A percentile compares a stretch with the other conserved stretches of the same genome.
Conservation (phyloP, 129 eudicot species). For the Dittrichia graveolens region DNA sequence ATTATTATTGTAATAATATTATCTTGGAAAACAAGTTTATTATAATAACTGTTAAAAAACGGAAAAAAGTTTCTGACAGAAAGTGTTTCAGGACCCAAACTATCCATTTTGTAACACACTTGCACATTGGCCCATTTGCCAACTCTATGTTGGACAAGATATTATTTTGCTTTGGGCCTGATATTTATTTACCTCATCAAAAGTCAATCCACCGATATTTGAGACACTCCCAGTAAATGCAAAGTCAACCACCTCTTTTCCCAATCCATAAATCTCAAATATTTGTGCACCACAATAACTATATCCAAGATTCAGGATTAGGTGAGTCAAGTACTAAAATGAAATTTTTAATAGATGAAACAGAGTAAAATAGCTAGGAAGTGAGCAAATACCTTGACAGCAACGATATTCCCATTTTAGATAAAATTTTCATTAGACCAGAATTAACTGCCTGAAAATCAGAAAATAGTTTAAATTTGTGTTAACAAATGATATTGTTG, state of each 20-base stretch:
- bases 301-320: constrained; percentile 30
- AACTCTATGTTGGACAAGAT: constrained; percentile 5
- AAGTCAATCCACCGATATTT: constrained; percentile 88
- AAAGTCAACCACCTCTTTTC: constrained; percentile 75
- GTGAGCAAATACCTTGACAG: constrained; percentile 75
- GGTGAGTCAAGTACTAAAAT: background rate
- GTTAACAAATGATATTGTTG: constrained; percentile 3
- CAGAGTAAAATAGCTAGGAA: constrained; percentile 25
- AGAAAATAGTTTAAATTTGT: constrained; percentile 17
- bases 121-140: background rate
- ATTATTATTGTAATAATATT: background rate
- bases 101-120: background rate
- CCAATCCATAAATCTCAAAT: constrained; percentile 96
- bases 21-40: background rate
- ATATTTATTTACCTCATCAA: constrained; percentile 78
- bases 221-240: constrained; percentile 94
- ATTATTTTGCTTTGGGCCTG: background rate
- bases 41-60: background rate
- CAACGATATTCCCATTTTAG: constrained; percentile 98
- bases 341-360: constrained; percentile 2
- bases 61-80: background rate
- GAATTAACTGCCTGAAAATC: constrained; percentile 74
- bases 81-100: constrained; percentile 1
- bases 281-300: constrained; percentile 99
- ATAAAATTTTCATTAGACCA: constrained; percentile 88